Base-by-base conservation (phyloP, 2,329 filamentous ascomycete genomes). In the Sphaerulina vaccinii region DNA sequence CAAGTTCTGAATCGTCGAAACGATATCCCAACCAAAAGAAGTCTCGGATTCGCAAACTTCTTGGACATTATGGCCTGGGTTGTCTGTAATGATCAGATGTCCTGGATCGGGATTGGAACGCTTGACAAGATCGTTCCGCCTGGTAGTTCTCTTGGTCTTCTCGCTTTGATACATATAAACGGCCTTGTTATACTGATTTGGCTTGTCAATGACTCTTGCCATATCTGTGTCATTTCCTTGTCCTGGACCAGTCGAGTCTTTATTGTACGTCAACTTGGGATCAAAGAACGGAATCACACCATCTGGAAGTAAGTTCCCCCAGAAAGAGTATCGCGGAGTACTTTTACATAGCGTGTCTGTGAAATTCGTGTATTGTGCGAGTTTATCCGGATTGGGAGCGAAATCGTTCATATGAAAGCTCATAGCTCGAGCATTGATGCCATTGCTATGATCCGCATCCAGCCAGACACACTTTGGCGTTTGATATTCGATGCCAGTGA, bases 391-490 rank as follows among this genome's bases (percentile, higher is more conserved):
- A 6, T 21, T 36, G 27, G 43, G 29, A 1, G 43, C 27, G 13
- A 46, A 18, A 19, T 46, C 43, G 43, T 46, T 46, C 3, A 37
- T 10, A 24, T 46, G 43, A 32, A 46, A 46, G 19, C 43, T 46
- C 29, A 46, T 21, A 9, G 43, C 43, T 5, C 43, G 43, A 22
- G 43, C 43, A 19, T 46, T 46, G 27, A 46, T 22, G 18, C 32
- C 32, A 32, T 46, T 46, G 15, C 29, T 13, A 21, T 50, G 47
- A 29, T 50, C 39, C n/a, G 19, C 29, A 35, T 50, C 47, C 15
- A 50, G 35, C 47, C 47, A 50, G 37, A 40, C 37, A 37, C 47
- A 50, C 18, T 22, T 35, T 3, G 47, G 47, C 27, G 43, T 35
- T 10, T 13, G n/a, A 21, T 32, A 36, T 29, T 32, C 22, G 22